Evolutionary conservation across 352 stramenopile genomes (phyloP), one percentile per base, ranked within the genome.

Genomic region (Pythium folliculosum): DNA sequence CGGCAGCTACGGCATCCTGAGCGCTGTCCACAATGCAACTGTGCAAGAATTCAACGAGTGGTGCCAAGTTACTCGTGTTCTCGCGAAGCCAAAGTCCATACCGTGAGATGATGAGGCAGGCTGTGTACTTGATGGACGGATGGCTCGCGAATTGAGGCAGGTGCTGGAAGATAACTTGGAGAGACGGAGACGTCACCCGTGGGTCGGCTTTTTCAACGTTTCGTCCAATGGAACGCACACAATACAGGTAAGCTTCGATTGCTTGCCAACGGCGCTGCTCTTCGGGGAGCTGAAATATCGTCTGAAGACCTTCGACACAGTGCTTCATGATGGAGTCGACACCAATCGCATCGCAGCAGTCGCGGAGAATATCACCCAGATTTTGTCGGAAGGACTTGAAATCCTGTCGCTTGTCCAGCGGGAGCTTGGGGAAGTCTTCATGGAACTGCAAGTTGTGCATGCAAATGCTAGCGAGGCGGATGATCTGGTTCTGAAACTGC

Each of bases 371-470:
- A 63, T 96, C 88, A 5, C 88, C 86, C 1, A 96, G 69, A 21
- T 82, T 82, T 40, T 90, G 80, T n/a, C 88, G 82, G 37, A 94
- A 95, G 0, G 69, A 72, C 67, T 94, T 94, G 66, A 94, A 92
- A 60, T 96, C 84, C 55, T 90, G 82, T 45, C 90, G 77, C 57
- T 91, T 92, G 67, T 96, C 88, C 9, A 22, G 44, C 1, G 86
- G 86, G 5, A 94, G 67, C 22, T 57, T 67, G 2, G 74, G 77
- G 53, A 96, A 96, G 6, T 82, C 79, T 8, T 89, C 78, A 27
- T 72, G 65, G 38, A 96, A 96, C 51, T 91, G 86, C 49, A 96
- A 62, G 56, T 92, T 93, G 37, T 90, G 76, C 88, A 94, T 94
- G 58, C 84, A 94, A 32, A 92, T 77, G 35, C 63, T 76, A 0